Conservation (phyloP, 2,329 filamentous ascomycete species). For the Aspergillus sp. region DNA sequence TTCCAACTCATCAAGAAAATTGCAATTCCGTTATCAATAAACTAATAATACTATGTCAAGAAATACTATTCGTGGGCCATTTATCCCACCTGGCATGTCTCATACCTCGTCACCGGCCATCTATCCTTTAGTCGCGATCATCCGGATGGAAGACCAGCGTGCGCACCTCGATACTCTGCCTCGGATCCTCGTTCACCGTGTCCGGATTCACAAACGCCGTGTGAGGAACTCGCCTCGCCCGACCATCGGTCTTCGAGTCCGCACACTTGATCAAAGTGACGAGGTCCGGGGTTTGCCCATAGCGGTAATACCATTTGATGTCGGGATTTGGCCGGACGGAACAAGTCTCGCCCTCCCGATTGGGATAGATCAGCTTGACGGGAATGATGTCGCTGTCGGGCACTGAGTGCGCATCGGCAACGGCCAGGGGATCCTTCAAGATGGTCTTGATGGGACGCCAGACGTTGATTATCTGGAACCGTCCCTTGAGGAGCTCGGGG, state of each 20-base stretch:
- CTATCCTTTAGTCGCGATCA: constrained; percentile 23
- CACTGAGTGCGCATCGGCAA: constrained; percentile 54
- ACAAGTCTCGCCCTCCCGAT: constrained; percentile 53
- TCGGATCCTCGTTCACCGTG: constrained; percentile 36
- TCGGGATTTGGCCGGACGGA: constrained; percentile 41
- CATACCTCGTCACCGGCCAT: not conserved
- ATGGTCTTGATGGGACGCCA: constrained; percentile 54
- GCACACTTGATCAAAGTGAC: constrained; percentile 63
- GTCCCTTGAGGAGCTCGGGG: constrained; percentile 41
- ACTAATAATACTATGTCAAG: not conserved
- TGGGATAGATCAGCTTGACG: constrained; percentile 52
- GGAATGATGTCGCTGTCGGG: constrained; percentile 52
- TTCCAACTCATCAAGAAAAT: not conserved
- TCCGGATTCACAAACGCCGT: constrained; percentile 54
- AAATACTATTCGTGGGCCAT: not conserved
- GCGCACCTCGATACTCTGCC: constrained; percentile 59
- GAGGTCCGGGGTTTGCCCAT: constrained; percentile 53
- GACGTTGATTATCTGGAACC: constrained; percentile 53
- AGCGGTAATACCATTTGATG: constrained; percentile 57
- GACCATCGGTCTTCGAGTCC: constrained; percentile 57
- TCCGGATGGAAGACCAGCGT: constrained; percentile 54
- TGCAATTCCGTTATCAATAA: not conserved
- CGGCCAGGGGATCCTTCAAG: constrained; percentile 53
- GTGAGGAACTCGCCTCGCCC: constrained; percentile 56
- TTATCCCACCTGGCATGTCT: not conserved